Conservation (phyloP, 768 basidiomycete genomes). For the Pholiota conissans region DNA sequence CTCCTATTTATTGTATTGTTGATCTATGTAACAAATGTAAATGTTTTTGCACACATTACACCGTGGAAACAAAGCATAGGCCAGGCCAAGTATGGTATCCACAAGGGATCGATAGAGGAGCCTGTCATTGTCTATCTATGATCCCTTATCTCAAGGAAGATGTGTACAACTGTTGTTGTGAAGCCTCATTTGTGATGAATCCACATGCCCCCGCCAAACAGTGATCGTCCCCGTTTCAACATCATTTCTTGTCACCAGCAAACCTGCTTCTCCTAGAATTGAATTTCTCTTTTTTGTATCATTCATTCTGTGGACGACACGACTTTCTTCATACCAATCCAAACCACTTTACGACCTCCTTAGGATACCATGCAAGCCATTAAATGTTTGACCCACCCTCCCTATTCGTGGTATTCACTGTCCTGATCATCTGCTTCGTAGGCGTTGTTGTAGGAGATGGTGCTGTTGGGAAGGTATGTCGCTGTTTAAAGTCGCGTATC, state of each 20-base stretch:
- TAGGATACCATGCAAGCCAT: slow-evolving; percentile 79
- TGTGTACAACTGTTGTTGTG: slow-evolving; percentile 19
- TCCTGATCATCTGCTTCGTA: slow-evolving; percentile 41
- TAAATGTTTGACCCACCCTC: slow-evolving; percentile 62
- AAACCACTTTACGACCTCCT: slow-evolving; percentile 16
- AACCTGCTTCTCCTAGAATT: slow-evolving; percentile 19
- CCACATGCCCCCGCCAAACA: slow-evolving; percentile 26
- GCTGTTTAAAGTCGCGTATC: slow-evolving; percentile 14
- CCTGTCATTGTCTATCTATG: too few species aligned
- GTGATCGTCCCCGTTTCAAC: slow-evolving; percentile 26
- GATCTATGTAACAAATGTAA: slow-evolving; percentile 14
- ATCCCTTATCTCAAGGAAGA: background rate
- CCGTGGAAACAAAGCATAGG: background rate
- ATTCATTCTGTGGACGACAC: slow-evolving; percentile 24
- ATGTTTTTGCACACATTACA: background rate
- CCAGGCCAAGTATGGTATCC: slow-evolving; percentile 1
- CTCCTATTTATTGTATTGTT: slow-evolving; percentile 15
- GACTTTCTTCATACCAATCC: slow-evolving; percentile 15
- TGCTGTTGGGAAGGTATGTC: slow-evolving; percentile 91
- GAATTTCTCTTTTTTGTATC: slow-evolving; percentile 23
- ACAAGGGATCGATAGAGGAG: too few species aligned
- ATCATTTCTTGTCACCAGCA: slow-evolving; percentile 25
- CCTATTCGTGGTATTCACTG: slow-evolving; percentile 15
- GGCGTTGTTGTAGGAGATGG: slow-evolving; percentile 99
- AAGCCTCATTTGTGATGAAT: slow-evolving; percentile 18